phyloP scores from a whole-genome alignment of 768 basidiomycete genomes.

The Rhodotorula taiwanensis region DNA sequence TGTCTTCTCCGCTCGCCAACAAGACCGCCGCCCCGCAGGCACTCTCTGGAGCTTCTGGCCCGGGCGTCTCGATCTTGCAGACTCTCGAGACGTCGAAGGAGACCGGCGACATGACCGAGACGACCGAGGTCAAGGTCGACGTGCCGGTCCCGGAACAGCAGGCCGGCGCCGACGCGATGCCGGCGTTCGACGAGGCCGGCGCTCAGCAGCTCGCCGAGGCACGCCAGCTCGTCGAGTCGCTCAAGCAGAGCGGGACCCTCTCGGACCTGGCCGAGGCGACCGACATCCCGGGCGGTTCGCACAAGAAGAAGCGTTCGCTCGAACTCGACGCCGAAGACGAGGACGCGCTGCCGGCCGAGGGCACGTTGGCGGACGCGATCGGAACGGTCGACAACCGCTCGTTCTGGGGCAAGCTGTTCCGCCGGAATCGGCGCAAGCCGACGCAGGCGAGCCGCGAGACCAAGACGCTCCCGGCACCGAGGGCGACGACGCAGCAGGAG shows the following conservation, averaged over 20 bases:
- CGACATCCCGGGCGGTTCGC: background rate
- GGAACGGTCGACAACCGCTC: slow-evolving; percentile 30
- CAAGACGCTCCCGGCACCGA: background rate
- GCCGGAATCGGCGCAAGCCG: slow-evolving; percentile 20
- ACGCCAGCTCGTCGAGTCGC: slow-evolving; percentile 33
- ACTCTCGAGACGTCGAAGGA: slow-evolving; percentile 19
- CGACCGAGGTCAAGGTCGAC: slow-evolving; percentile 37
- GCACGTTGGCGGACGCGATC: slow-evolving; percentile 28
- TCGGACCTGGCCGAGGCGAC: slow-evolving; percentile 10
- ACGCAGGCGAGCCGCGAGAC: slow-evolving; percentile 16
- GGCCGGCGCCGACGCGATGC: slow-evolving; percentile 5
- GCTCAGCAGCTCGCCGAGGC: slow-evolving; percentile 26
- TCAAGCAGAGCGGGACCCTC: slow-evolving; percentile 27
- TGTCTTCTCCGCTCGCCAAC: slow-evolving; percentile 17
- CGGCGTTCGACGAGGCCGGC: slow-evolving; percentile 29
- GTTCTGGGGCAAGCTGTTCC: slow-evolving; percentile 35
- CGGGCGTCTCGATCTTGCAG: slow-evolving; percentile 32
- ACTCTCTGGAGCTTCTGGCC: slow-evolving; percentile 23
- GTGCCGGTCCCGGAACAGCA: slow-evolving; percentile 11
- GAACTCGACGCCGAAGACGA: slow-evolving; percentile 22
- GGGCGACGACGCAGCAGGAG: slow-evolving; percentile 1
- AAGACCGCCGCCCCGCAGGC: slow-evolving; percentile 2
- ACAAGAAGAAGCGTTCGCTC: slow-evolving; percentile 27
- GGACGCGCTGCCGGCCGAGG: slow-evolving; percentile 12
- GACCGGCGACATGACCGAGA: slow-evolving; percentile 28